These are phyloP conservation scores for Solanum hybrid DNA, from an alignment of 305 asterid species.

Conservation along the genomic window DNA sequence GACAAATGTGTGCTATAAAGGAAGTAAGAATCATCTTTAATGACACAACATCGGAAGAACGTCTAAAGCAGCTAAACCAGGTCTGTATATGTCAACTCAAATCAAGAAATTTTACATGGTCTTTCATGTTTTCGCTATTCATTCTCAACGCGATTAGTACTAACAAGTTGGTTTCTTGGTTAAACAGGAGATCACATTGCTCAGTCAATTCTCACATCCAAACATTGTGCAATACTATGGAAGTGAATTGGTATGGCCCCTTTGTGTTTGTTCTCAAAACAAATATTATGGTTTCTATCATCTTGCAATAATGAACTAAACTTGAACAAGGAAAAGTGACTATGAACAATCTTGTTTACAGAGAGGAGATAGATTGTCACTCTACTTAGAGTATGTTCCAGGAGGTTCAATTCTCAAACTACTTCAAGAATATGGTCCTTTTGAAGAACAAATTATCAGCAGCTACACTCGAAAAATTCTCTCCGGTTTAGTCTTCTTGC, in stretches of 20 bases:
- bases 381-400: slow-evolving; percentile 86
- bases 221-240: slow-evolving; percentile 91
- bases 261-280: background rate
- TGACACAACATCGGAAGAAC: slow-evolving; percentile 73
- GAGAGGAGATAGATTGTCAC: slow-evolving; percentile 71
- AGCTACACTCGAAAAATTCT: slow-evolving; percentile 86
- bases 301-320: background rate
- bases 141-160: background rate
- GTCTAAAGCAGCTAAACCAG: slow-evolving; percentile 90
- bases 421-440: slow-evolving; percentile 85
- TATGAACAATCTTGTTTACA: background rate
- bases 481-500: slow-evolving; percentile 77
- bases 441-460: slow-evolving; percentile 80
- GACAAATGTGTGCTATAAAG: slow-evolving; percentile 96
- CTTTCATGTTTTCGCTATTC: background rate
- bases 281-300: background rate
- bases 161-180: background rate
- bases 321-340: background rate
- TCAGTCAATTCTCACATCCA: slow-evolving; percentile 79
- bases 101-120: background rate
- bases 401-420: slow-evolving; percentile 96
- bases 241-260: slow-evolving; percentile 52
- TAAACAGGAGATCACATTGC: slow-evolving; percentile 75
- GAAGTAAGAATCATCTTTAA: slow-evolving; percentile 76
- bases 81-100: slow-evolving; percentile 18